Evolutionary conservation across 768 basidiomycete genomes (phyloP).

Genomic region (Saitozyma sp.): DNA sequence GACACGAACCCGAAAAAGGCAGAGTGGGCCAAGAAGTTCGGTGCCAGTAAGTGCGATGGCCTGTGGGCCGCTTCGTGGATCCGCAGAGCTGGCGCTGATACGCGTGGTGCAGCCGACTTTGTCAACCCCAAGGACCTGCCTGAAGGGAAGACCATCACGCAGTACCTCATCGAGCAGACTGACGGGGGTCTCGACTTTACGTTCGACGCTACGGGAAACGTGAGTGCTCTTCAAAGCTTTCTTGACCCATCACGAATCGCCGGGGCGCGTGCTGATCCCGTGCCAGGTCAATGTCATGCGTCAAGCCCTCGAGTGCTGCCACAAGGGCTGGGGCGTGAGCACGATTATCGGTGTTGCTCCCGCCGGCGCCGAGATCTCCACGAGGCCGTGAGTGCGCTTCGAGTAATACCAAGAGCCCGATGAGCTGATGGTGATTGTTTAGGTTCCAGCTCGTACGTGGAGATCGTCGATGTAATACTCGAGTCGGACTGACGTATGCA

Average conservation of each 20-base stretch:
- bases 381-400: constrained; percentile 66
- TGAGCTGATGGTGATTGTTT: neutral
- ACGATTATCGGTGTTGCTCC: constrained; percentile 96
- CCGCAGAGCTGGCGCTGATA: neutral
- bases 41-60: constrained; percentile 60
- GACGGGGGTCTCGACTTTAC: constrained; percentile 97
- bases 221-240: constrained; percentile 46
- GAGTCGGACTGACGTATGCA: too few relatives aligned
- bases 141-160: constrained; percentile 81
- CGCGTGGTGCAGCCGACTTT: constrained; percentile 66
- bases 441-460: constrained; percentile 29
- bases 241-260: too few relatives aligned
- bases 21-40: constrained; percentile 85
- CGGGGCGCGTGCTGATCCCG: neutral
- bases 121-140: constrained; percentile 76
- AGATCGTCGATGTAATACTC: too few relatives aligned
- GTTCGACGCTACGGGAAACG: constrained; percentile 94
- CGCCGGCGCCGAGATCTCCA: constrained; percentile 91
- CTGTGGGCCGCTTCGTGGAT: neutral
- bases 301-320: constrained; percentile 93
- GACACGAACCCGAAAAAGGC: constrained; percentile 87
- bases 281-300: constrained; percentile 85
- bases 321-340: constrained; percentile 98
- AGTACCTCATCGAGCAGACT: constrained; percentile 84
- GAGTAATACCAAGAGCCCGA: neutral